Evolutionary conservation across 139 green algal genomes (phyloP).

Genomic region (Chlorella sp.): DNA sequence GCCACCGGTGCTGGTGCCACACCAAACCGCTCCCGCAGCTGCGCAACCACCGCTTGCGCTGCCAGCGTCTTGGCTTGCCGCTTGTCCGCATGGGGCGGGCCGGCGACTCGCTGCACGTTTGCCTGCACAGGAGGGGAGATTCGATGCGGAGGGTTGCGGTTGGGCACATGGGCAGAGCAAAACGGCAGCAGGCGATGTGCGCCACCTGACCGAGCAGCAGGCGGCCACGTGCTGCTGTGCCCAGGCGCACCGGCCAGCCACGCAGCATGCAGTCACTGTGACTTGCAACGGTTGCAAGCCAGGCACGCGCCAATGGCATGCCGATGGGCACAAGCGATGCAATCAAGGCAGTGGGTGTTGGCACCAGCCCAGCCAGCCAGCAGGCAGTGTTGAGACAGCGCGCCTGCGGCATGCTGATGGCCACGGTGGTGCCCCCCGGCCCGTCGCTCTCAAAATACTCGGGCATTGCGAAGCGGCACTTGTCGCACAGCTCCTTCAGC

Average conservation of each 20-base stretch:
- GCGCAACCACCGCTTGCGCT: not conserved
- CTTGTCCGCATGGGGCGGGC: not conserved
- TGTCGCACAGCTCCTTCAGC: conserved; percentile 34
- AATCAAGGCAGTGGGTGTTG: not conserved
- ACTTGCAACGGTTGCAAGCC: too few relatives aligned
- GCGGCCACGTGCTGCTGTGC: too few relatives aligned
- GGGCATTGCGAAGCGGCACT: conserved; percentile 7
- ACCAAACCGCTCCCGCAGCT: too few relatives aligned
- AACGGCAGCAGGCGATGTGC: too few relatives aligned
- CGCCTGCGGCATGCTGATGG: not conserved
- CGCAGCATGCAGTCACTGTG: too few relatives aligned
- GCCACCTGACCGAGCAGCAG: too few relatives aligned
- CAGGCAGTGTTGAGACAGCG: not conserved
- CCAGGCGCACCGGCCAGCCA: too few relatives aligned
- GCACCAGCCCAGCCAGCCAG: not conserved
- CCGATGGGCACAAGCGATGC: not conserved
- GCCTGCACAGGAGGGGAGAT: not conserved
- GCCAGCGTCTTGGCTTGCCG: conserved; percentile 23
- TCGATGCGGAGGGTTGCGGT: too few relatives aligned
- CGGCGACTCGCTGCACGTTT: not conserved
- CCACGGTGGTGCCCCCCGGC: not conserved
- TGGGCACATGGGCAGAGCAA: too few relatives aligned
- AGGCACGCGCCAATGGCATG: too few relatives aligned
- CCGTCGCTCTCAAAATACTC: not conserved
- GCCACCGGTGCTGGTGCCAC: too few relatives aligned